These are phyloP conservation scores for Hypoxylon sp. DNA, from an alignment of 2,329 filamentous ascomycete species.

Conservation along the genomic window DNA sequence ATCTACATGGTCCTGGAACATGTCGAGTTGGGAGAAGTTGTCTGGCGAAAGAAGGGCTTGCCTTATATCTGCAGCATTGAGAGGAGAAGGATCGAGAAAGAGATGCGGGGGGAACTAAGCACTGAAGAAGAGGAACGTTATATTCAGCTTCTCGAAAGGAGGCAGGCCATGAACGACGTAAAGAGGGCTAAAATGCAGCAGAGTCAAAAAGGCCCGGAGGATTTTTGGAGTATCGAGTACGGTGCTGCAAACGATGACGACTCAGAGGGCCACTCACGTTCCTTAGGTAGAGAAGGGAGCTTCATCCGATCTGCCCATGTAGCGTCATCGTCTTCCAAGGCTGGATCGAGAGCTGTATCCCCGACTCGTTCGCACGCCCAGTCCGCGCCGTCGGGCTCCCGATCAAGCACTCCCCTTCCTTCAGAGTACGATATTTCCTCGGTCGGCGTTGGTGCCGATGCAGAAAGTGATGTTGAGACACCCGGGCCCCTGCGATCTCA, in stretches of 20 bases:
- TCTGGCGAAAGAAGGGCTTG: conserved; percentile 91
- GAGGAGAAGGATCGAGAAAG: conserved; percentile 82
- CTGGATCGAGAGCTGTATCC: conserved; percentile 59
- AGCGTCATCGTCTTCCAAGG: conserved; percentile 45
- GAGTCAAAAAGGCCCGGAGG: conserved; percentile 67
- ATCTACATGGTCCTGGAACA: conserved; percentile 98
- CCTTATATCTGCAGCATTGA: conserved; percentile 88
- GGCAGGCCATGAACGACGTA: conserved; percentile 70
- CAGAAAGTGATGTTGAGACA: conserved; percentile 68
- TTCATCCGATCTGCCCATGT: conserved; percentile 42
- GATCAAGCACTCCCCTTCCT: conserved; percentile 53
- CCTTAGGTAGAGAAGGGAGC: conserved; percentile 45
- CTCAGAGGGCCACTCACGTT: conserved; percentile 55
- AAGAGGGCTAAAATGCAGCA: conserved; percentile 70
- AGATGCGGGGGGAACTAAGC: conserved; percentile 73
- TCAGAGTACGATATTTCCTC: conserved; percentile 56
- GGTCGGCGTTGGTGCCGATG: conserved; percentile 54
- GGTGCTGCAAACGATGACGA: conserved; percentile 72
- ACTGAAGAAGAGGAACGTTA: conserved; percentile 73
- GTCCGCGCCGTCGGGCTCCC: conserved; percentile 62
- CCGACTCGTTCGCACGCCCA: conserved; percentile 64
- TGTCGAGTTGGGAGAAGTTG: conserved; percentile 92
- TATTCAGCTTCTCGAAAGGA: conserved; percentile 71
- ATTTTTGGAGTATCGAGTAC: conserved; percentile 89
- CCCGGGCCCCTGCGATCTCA: conserved; percentile 68